These are phyloP conservation scores for Tephrocybe sp. DNA, from an alignment of 768 basidiomycete species.

Conservation along the genomic window DNA sequence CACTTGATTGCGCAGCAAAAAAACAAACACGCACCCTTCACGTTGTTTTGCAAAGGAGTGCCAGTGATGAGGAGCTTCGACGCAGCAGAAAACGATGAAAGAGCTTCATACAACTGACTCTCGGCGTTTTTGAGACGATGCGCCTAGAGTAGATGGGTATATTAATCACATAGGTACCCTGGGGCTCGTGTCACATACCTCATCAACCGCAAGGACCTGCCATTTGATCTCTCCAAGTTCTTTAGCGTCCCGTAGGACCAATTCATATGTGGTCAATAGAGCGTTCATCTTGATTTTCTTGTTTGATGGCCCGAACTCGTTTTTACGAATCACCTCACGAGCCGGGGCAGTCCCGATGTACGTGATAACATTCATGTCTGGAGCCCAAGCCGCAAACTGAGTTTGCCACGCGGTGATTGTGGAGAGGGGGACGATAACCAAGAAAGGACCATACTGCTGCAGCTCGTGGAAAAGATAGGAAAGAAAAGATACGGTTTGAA, in stretches of 20 bases:
- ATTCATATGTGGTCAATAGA: conserved; percentile 94
- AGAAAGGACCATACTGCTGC: conserved; percentile 94
- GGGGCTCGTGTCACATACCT: too few relatives aligned
- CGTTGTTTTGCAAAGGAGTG: conserved; percentile 98
- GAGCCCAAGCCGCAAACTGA: conserved; percentile 94
- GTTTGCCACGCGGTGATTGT: conserved; percentile 98
- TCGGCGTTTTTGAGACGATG: conserved; percentile 98
- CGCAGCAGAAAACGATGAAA: conserved; percentile 84
- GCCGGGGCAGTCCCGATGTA: conserved; percentile 90
- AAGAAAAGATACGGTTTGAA: conserved; percentile 94
- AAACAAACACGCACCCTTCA: conserved; percentile 68
- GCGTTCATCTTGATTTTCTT: conserved; percentile 98
- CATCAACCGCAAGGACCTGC: conserved; percentile 96
- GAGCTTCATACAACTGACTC: conserved; percentile 93
- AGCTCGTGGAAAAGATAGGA: conserved; percentile 92
- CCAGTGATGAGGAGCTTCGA: conserved; percentile 97
- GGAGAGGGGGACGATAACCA: conserved; percentile 96
- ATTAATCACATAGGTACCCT: too few relatives aligned
- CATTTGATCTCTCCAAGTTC: conserved; percentile 94
- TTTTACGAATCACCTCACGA: conserved; percentile 87
- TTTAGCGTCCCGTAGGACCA: conserved; percentile 86
- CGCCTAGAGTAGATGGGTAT: conserved; percentile 50
- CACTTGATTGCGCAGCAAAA: conserved; percentile 7
- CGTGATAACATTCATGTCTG: conserved; percentile 94
- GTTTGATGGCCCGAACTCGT: conserved; percentile 87